Evolutionary conservation across 2,329 filamentous ascomycete species (phyloP), one percentile per base, ranked within the genome.

Genomic region (Penicillium digitatum): DNA sequence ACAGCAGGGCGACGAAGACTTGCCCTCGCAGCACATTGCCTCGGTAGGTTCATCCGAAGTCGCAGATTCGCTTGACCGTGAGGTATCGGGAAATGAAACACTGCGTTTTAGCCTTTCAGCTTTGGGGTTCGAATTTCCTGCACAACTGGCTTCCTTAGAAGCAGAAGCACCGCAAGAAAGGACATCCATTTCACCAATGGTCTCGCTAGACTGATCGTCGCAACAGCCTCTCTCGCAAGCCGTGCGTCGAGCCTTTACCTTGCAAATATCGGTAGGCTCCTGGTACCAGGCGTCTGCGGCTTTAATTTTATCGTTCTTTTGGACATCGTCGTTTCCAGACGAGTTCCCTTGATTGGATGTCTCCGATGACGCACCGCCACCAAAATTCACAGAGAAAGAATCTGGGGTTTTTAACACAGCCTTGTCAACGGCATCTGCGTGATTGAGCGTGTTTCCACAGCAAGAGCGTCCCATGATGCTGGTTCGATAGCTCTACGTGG

Each of bases 1-100:
- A 55, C 77, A 79, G 64, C 77, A 79, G 4, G 76, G 75, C 3
- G 60, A 57, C 3, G 60, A 57, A 0, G 54, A 4, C 56, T 76
- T 78, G 16, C 67, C 74, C 37, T 72, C 32, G 39, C 55, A 57
- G 43, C 55, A 57, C 34, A 42, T 37, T 26, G 38, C 22, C 8
- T n/a, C 22, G 7, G 9, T 26, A n/a, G 38, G 22, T 40, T 26
- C 22, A n/a, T 5, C 38, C 5, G 38, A 26, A 26, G 38, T 40
- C 24, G 38, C 38, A 40, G 14, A 14, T 16, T 26, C 14, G 22
- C 8, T 26, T 9, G 8, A 11, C 38, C 14, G 5, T 40, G 22
- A 14, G 22, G 22, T 11, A n/a, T 9, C 5, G 22, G 38, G 24
- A 5, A 2, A 40, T 14, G 22, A 40, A 26, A n/a, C 22, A 40